phyloP scores from a whole-genome alignment of 2,329 filamentous ascomycete genomes.

The Claviceps sp. region DNA sequence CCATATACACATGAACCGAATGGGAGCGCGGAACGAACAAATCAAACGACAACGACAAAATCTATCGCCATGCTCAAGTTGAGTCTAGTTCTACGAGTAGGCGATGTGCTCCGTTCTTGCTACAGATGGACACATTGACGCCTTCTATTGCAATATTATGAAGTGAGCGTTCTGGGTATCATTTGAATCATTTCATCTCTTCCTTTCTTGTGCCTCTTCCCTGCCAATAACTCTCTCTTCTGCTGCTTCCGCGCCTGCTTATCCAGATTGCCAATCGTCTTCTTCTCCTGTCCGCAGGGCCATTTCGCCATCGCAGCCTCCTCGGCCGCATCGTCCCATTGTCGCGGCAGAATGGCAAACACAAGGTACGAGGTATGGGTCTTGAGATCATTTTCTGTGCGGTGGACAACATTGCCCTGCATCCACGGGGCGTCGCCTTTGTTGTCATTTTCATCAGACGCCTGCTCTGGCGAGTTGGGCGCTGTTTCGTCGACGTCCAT shows the following conservation, averaged over 20 bases:
- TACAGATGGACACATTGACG: background rate
- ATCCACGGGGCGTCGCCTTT: constrained; percentile 46
- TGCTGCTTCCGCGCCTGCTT: constrained; percentile 42
- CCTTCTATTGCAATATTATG: background rate
- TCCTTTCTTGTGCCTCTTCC: constrained; percentile 30
- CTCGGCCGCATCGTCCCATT: constrained; percentile 79
- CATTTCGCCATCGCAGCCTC: constrained; percentile 48
- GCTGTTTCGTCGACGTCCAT: constrained; percentile 26
- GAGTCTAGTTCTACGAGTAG: background rate
- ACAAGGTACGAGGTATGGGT: constrained; percentile 95
- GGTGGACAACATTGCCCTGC: constrained; percentile 65
- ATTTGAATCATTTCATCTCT: constrained; percentile 1
- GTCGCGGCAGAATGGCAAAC: constrained; percentile 77
- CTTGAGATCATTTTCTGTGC: constrained; percentile 79
- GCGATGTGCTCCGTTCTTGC: background rate
- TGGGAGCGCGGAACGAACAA: background rate
- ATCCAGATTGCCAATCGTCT: constrained; percentile 38
- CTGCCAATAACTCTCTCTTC: constrained; percentile 37
- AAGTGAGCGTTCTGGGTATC: constrained; percentile 8
- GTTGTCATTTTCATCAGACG: constrained; percentile 8
- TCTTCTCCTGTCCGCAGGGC: constrained; percentile 42
- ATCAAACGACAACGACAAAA: background rate
- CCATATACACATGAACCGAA: background rate
- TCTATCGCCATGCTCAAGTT: background rate
- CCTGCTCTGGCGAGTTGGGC: background rate